A percentile compares a stretch with the other conserved stretches of the same genome.
These are phyloP conservation scores for Tritrichomonas foetus DNA, from an alignment of 208 protist genomes.

Conservation along the genomic window DNA sequence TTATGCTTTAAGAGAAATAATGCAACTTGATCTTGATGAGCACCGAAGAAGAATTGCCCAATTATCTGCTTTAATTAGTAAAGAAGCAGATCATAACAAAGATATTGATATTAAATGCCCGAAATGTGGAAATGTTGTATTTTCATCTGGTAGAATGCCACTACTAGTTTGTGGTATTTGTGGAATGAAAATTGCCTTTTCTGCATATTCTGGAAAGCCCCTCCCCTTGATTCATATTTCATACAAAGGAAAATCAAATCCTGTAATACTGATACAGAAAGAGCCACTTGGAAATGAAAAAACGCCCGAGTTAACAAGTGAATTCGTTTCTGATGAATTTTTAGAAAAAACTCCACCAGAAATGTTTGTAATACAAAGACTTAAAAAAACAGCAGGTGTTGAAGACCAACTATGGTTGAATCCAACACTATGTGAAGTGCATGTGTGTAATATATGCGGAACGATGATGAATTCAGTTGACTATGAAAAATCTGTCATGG, in stretches of 20 bases:
- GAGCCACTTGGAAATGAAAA: neutral
- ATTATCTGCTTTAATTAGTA: neutral
- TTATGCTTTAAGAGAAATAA: neutral
- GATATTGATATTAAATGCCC: neutral
- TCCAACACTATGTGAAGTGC: neutral
- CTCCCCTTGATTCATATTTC: neutral
- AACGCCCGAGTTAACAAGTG: neutral
- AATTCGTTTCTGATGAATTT: neutral
- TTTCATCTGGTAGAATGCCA: neutral
- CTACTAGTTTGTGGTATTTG: neutral
- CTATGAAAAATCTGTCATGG: neutral
- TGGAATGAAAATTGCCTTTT: slow-evolving; percentile 26
- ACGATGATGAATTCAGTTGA: neutral
- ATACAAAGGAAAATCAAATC: neutral
- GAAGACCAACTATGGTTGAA: neutral
- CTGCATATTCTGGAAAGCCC: neutral
- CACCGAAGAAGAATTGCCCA: neutral
- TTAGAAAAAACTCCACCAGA: neutral
- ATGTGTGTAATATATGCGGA: neutral
- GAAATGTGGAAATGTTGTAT: neutral
- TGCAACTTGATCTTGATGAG: neutral
- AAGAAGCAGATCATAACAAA: neutral
- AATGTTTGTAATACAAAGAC: neutral
- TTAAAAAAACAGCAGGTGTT: neutral
- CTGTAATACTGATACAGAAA: neutral